Evolutionary conservation across 2,329 filamentous ascomycete genomes (phyloP).

Genomic region (Neurospora sp.): DNA sequence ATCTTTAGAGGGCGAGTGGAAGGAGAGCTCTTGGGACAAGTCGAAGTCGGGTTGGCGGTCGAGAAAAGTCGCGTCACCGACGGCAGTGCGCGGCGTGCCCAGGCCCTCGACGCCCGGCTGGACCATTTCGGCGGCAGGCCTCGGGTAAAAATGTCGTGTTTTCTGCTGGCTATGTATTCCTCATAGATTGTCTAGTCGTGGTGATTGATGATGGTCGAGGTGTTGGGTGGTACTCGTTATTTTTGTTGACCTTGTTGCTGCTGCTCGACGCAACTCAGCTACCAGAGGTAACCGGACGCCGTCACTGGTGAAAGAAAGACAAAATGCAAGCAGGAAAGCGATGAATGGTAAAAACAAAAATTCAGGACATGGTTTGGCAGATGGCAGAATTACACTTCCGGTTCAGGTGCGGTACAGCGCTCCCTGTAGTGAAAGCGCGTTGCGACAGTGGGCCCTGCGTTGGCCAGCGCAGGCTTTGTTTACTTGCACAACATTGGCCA

Average conservation of each 20-base stretch:
- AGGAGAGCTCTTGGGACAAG: slow-evolving; percentile 79
- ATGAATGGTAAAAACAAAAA: not conserved
- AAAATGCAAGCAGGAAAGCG: not conserved
- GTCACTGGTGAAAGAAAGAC: not conserved
- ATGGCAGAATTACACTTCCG: not conserved
- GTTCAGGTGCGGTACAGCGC: not conserved
- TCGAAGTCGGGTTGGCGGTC: slow-evolving; percentile 63
- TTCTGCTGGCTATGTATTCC: not conserved
- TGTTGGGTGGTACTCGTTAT: not conserved
- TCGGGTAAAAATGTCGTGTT: not conserved
- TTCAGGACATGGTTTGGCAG: not conserved
- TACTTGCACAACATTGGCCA: slow-evolving; percentile 16
- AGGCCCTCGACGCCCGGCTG: slow-evolving; percentile 55
- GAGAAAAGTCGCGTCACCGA: slow-evolving; percentile 76
- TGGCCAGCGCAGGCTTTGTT: slow-evolving; percentile 13
- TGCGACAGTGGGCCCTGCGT: slow-evolving; percentile 2
- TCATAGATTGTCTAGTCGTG: not conserved
- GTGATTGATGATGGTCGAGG: not conserved
- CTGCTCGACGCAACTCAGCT: not conserved
- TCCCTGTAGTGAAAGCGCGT: slow-evolving; percentile 2
- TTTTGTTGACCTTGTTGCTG: not conserved
- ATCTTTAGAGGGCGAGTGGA: slow-evolving; percentile 68
- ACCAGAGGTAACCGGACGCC: not conserved
- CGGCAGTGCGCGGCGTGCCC: slow-evolving; percentile 78
- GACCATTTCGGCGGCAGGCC: slow-evolving; percentile 37